Conservation (phyloP, 169 alveolate species). For the Besnoitia besnoiti region DNA sequence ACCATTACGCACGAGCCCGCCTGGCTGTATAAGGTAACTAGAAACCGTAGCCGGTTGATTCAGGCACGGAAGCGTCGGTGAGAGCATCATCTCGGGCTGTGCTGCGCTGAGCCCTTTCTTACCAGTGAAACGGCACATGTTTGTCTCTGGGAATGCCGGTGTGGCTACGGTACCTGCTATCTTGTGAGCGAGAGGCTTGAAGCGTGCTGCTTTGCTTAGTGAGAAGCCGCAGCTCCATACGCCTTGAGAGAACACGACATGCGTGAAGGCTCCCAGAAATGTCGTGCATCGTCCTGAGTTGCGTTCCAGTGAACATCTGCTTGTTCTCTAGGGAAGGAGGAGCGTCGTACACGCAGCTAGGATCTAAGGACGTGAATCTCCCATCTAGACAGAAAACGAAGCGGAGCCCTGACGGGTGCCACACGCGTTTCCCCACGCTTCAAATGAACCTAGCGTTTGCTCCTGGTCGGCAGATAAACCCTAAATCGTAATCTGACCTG, state of each 20-base stretch:
- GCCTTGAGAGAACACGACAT: no score
- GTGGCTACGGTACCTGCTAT: not conserved
- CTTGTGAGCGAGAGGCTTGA: not conserved
- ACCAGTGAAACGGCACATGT: not conserved
- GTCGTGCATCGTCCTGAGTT: no score
- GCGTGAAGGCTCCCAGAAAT: no score
- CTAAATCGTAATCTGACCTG: not conserved
- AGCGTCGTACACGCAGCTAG: not conserved
- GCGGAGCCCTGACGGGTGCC: not conserved
- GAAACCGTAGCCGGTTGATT: not conserved
- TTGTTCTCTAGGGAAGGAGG: not conserved
- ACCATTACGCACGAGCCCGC: conserved; percentile 36
- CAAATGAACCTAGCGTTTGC: not conserved
- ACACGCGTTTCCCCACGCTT: not conserved
- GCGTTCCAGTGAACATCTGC: not conserved
- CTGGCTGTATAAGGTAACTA: conserved; percentile 60
- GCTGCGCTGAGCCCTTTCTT: not conserved
- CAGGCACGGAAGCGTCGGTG: no score
- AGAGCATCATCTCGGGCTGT: no score
- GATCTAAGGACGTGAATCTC: not conserved
- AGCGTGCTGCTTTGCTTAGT: not conserved
- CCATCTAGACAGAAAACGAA: not conserved
- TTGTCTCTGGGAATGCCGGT: not conserved
- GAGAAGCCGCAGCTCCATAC: not conserved
- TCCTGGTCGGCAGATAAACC: no score